Conservation (phyloP, 2,329 filamentous ascomycete species). For the Arthrobotrys sinensis region DNA sequence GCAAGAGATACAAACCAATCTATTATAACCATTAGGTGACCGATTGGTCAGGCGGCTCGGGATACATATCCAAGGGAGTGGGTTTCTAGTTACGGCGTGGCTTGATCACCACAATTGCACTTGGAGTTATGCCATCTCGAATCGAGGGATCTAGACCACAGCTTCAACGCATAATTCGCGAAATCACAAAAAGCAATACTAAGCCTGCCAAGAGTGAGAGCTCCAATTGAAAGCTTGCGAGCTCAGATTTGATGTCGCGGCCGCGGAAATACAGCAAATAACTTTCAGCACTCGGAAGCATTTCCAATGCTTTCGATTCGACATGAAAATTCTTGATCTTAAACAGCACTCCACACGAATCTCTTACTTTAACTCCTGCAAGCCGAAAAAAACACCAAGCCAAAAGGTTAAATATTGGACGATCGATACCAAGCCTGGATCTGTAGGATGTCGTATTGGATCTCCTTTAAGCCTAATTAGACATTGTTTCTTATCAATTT, state of each 20-base stretch:
- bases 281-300: not conserved
- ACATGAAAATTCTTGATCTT: slow-evolving; percentile 15
- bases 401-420: slow-evolving; percentile 16
- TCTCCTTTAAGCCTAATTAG: slow-evolving; percentile 20
- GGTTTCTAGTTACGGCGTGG: not conserved
- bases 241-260: not conserved
- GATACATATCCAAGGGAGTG: not conserved
- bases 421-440: slow-evolving; percentile 5
- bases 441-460: not conserved
- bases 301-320: not conserved
- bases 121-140: not conserved
- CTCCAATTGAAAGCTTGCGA: not conserved
- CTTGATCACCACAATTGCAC: not conserved
- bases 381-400: slow-evolving; percentile 1
- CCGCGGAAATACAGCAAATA: not conserved
- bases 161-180: not conserved
- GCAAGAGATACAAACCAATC: not conserved
- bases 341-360: not conserved
- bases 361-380: slow-evolving; percentile 7
- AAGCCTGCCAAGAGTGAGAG: not conserved
- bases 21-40: not conserved
- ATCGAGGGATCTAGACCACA: not conserved
- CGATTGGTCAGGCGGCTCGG: not conserved
- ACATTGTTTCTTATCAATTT: slow-evolving; percentile 34
- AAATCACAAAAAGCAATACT: slow-evolving; percentile 12